phyloP scores from a whole-genome alignment of 2,329 filamentous ascomycete species.

The Paraphoma sp. region DNA sequence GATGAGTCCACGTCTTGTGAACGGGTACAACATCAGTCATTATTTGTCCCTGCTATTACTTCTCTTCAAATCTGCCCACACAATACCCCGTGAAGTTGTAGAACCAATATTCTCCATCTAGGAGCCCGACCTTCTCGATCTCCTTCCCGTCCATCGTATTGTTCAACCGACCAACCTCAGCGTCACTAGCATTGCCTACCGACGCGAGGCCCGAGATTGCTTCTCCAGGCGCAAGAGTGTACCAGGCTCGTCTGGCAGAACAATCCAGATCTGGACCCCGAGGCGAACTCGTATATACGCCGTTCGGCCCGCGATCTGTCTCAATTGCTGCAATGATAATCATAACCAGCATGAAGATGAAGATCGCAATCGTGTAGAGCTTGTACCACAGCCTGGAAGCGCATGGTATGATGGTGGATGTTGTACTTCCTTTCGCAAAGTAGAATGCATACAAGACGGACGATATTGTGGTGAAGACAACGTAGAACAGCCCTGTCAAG shows the following conservation, averaged over 20 bases:
- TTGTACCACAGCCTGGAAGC: conserved; percentile 17
- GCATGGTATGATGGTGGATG: conserved; percentile 16
- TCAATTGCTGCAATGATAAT: conserved; percentile 15
- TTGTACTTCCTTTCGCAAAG: conserved; percentile 11
- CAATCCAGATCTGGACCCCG: not conserved
- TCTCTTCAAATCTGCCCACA: conserved; percentile 2
- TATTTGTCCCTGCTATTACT: too few species aligned
- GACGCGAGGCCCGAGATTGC: not conserved
- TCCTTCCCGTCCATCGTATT: not conserved
- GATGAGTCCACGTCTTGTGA: too few species aligned
- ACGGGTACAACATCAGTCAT: too few species aligned
- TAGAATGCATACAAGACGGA: conserved; percentile 5
- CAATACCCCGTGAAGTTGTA: conserved; percentile 10
- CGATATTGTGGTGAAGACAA: not conserved
- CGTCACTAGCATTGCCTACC: not conserved
- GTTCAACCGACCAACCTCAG: not conserved
- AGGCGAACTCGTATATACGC: conserved; percentile 2
- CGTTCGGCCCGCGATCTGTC: conserved; percentile 7
- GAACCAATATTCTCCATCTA: not conserved
- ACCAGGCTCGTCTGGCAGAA: not conserved
- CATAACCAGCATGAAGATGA: conserved; percentile 3
- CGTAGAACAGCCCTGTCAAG: not conserved
- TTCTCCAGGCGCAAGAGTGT: not conserved
- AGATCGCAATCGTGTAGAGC: conserved; percentile 15
- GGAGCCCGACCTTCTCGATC: not conserved